These are phyloP conservation scores for Globomyces pollinis-pini DNA, from an alignment of 192 early-diverging fungal genomes.

Conservation along the genomic window DNA sequence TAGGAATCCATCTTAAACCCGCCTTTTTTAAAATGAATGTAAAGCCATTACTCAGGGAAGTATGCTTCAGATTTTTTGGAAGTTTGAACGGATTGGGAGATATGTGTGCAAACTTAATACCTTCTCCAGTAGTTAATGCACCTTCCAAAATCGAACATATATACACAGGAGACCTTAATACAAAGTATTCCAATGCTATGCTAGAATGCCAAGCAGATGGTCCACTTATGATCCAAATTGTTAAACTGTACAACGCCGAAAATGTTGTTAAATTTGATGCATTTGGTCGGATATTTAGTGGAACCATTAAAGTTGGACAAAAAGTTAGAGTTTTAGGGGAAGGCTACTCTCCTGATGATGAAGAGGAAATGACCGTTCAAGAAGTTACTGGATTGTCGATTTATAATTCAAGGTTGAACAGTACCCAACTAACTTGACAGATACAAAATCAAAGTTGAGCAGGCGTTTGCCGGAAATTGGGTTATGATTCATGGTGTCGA, in stretches of 20 bases:
- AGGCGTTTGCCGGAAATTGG: conserved; percentile 79
- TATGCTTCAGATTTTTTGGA: conserved; percentile 88
- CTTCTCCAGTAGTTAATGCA: conserved; percentile 75
- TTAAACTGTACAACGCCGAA: conserved; percentile 82
- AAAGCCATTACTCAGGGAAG: conserved; percentile 73
- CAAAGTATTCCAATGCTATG: conserved; percentile 52
- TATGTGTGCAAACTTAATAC: conserved; percentile 72
- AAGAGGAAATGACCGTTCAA: conserved; percentile 90
- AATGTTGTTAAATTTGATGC: conserved; percentile 82
- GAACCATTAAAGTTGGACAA: conserved; percentile 69
- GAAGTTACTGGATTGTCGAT: conserved; percentile 65
- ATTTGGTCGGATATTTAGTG: conserved; percentile 92
- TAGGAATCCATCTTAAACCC: conserved; percentile 80
- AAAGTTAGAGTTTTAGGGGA: conserved; percentile 87
- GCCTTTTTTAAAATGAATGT: conserved; percentile 71
- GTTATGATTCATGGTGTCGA: conserved; percentile 90
- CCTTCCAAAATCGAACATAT: conserved; percentile 38
- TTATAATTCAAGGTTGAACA: conserved; percentile 77
- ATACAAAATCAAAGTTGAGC: conserved; percentile 75
- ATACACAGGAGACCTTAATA: conserved; percentile 31
- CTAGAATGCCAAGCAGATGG: conserved; percentile 74
- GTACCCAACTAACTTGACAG: too few species aligned
- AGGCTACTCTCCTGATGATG: conserved; percentile 83
- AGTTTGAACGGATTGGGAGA: conserved; percentile 77
- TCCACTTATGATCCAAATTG: conserved; percentile 86